These are phyloP conservation scores for Penicillium italicum DNA, from an alignment of 2,329 filamentous ascomycete genomes.

Conservation along the genomic window DNA sequence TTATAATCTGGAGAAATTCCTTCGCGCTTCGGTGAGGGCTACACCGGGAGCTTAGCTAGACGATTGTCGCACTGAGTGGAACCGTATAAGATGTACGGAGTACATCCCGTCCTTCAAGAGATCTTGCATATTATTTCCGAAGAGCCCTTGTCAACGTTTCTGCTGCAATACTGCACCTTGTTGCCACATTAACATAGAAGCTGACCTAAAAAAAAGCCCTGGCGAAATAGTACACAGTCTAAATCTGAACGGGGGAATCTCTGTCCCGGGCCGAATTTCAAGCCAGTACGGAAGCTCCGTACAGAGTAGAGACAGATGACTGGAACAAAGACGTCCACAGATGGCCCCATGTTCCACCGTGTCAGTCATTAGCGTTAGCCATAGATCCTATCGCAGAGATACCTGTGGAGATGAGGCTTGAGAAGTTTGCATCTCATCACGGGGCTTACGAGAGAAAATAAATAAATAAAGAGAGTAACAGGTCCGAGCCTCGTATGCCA, in stretches of 20 bases:
- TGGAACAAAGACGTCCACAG: not conserved
- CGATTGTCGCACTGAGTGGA: not conserved
- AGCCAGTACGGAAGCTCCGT: not conserved
- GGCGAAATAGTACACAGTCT: not conserved
- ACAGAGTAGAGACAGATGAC: not conserved
- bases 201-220: not conserved
- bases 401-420: constrained; percentile 10
- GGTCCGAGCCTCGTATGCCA: constrained; percentile 1
- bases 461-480: not conserved
- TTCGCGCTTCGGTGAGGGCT: not conserved
- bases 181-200: not conserved
- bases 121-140: not conserved
- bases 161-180: not conserved
- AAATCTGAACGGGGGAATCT: constrained; percentile 7
- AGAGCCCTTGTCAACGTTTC: not conserved
- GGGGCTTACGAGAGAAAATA: not conserved
- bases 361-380: not conserved
- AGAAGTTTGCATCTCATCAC: not conserved
- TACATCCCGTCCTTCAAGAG: not conserved
- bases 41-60: not conserved
- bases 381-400: not conserved
- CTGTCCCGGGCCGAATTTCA: constrained; percentile 18
- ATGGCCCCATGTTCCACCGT: constrained; percentile 1
- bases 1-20: not conserved
- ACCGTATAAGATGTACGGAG: not conserved